Base-by-base conservation (phyloP, 2,329 filamentous ascomycete species). In the Sporothrix schenckii region DNA sequence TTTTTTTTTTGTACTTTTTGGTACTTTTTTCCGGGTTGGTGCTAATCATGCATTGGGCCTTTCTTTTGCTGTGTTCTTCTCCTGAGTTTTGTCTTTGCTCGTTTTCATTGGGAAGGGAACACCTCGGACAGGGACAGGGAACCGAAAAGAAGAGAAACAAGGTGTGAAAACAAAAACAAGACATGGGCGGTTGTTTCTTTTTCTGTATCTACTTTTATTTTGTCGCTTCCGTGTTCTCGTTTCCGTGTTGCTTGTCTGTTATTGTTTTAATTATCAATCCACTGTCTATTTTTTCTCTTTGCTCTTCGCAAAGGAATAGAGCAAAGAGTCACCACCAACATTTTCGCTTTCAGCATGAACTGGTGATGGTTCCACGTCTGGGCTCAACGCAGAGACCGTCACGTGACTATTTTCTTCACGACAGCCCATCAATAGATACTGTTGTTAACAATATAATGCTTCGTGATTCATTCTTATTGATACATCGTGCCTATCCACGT, bases 241-340 rank as follows among this genome's bases (percentile, higher is more conserved):
- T 53, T 52, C 30, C 13, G 19, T 27, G 44, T 53, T 65, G 13
- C 11, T 5, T 44, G 41, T 14, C 16, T 30, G 30, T 47, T 44
- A 63, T 21, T 50, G 60, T 65, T 21, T 34, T n/a, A 52, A 52
- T 53, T 19, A 49, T 47, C 10, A 66, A 39, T 52, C 19, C 14
- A 52, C 9, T 21, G 39, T 63, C 21, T 63, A 63, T 27, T 47
- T 65, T 14, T 24, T 53, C 11, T 52, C 16, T 52, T 52, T 66
- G 63, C 47, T 66, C 63, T 39, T 39, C 27, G 39, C n/a, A 52
- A 52, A 50, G 53, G 63, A 34, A 44, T 47, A 19, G 27, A 66
- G 47, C 47, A 52, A 52, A 66, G 47, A 50, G 47, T n/a, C 27
- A 34, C 61, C 24, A 65, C 44, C 34, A 49, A 27, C 50, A 44